Evolutionary conservation across 2,329 filamentous ascomycete species (phyloP), one percentile per base, ranked within the genome.

Genomic region (Madurella fahalii): DNA sequence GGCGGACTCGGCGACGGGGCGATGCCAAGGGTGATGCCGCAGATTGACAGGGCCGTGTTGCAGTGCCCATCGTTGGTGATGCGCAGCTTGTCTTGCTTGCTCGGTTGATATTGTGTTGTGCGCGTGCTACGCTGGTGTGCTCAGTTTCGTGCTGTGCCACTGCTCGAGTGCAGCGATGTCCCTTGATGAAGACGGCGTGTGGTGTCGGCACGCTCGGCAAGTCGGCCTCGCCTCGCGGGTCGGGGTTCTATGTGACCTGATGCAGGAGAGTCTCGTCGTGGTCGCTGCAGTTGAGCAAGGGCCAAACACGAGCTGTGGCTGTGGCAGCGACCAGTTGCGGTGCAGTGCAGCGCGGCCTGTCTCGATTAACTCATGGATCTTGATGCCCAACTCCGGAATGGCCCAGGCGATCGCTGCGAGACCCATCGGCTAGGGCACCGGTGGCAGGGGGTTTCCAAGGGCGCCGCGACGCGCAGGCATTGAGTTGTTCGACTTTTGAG

Each of bases 121-220:
- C 37, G 16, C 20, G 16, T 39, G 16, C 41, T 17, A 39, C 20
- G 30, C 41, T 40, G 39, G 34, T 25, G 8, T 44, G 48, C 53
- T 48, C 17, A 12, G 44, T 37, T 43, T 40, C 31, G 48, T 40
- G 44, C 18, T 49, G 48, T 52, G 49, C 52, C 13, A 56, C 53
- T 11, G 30, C 25, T 41, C 40, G 50, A 37, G 5, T 31, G 40
- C 48, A 39, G 32, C 49, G 16, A 18, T 52, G 12, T 40, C 40
- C 48, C 44, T 9, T 31, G 8, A 40, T 39, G 5, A 4, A 18
- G 18, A 34, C 42, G 9, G 9, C 9, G 41, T n/a, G 37, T 18
- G 17, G 18, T n/a, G 1, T 18, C 37, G 25, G 31, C 16, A 30
- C 25, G 30, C 17, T 45, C 41, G 40, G 41, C 48, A 45, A 17